Evolutionary conservation across 2,329 filamentous ascomycete genomes (phyloP).

Genomic region (Scytalidium sp.): DNA sequence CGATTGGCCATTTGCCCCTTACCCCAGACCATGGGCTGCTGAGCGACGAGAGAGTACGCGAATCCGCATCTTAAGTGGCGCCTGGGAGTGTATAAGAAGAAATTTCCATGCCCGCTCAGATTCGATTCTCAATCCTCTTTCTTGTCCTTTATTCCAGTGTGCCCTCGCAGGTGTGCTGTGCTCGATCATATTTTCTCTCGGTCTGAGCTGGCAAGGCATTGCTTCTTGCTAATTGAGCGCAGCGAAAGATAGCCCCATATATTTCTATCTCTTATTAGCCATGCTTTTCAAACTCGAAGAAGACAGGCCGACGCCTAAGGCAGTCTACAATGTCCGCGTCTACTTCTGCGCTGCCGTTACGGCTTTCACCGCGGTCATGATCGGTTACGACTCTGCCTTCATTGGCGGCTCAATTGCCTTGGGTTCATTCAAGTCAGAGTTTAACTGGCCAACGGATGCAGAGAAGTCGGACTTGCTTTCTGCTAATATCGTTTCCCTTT

Average conservation of each 20-base stretch:
- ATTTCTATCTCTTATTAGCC: neutral
- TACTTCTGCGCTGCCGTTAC: slow-evolving; percentile 52
- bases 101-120: too few relatives aligned
- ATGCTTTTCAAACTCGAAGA: neutral
- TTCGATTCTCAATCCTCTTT: too few relatives aligned
- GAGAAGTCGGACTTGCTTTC: slow-evolving; percentile 55
- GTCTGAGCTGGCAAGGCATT: too few relatives aligned
- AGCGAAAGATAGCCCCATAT: too few relatives aligned
- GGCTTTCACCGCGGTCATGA: slow-evolving; percentile 55
- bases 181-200: too few relatives aligned
- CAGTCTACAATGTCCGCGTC: slow-evolving; percentile 60
- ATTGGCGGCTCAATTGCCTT: slow-evolving; percentile 75
- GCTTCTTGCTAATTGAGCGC: too few relatives aligned
- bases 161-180: too few relatives aligned
- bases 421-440: slow-evolving; percentile 66
- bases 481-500: slow-evolving; percentile 76
- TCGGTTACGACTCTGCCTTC: slow-evolving; percentile 69
- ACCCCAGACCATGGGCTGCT: neutral
- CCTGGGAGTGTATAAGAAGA: neutral
- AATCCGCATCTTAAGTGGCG: neutral
- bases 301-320: slow-evolving; percentile 53
- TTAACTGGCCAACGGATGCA: slow-evolving; percentile 47
- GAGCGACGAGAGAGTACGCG: neutral
- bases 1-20: neutral
- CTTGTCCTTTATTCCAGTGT: too few relatives aligned